phyloP scores from a whole-genome alignment of 2,329 filamentous ascomycete species.

The Colletotrichum limetticola region DNA sequence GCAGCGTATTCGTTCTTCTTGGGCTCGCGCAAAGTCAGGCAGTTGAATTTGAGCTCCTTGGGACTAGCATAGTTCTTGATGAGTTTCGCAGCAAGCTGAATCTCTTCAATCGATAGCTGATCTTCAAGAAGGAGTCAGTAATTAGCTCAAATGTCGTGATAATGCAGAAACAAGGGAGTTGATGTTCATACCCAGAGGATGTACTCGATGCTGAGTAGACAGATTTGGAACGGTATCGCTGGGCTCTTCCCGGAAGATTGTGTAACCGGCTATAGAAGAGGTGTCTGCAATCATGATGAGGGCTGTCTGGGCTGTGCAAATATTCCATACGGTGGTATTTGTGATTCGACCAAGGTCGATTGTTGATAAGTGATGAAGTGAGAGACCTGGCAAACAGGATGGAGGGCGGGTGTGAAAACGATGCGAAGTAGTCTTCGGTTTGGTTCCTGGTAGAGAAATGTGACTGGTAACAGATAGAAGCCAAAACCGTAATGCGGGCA shows the following conservation, averaged over 20 bases:
- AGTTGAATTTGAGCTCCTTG: conserved; percentile 62
- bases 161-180: background rate
- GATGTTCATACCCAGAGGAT: conserved; percentile 48
- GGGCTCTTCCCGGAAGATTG: conserved; percentile 55
- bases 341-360: conserved; percentile 14
- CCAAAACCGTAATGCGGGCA: background rate
- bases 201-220: conserved; percentile 44
- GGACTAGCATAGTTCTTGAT: conserved; percentile 52
- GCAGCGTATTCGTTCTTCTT: conserved; percentile 72
- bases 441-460: background rate
- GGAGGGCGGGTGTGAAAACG: background rate
- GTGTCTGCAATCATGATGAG: conserved; percentile 55
- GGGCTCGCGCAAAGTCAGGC: conserved; percentile 74
- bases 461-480: background rate
- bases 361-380: background rate
- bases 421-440: background rate
- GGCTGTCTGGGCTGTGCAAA: conserved; percentile 8
- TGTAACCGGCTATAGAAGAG: conserved; percentile 56
- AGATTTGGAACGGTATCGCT: conserved; percentile 48
- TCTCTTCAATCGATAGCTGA: conserved; percentile 66
- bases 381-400: background rate
- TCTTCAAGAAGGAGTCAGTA: conserved; percentile 46
- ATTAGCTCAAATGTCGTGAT: background rate
- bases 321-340: conserved; percentile 15
- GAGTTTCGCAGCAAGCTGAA: conserved; percentile 59